Conservation (phyloP, 2,329 filamentous ascomycete genomes). For the Apiospora phragmitis region DNA sequence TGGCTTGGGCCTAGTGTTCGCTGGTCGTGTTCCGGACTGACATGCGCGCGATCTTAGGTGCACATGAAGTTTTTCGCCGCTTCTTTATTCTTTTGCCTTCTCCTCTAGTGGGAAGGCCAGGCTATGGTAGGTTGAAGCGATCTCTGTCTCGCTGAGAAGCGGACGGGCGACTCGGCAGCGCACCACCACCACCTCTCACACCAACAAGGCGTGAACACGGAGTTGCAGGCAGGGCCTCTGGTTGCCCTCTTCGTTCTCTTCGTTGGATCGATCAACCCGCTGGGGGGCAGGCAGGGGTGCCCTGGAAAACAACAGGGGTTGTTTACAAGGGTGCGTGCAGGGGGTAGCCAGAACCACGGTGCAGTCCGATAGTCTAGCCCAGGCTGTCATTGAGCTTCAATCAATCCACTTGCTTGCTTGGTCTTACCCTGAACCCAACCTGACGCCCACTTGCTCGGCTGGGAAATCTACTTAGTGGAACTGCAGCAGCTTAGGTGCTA, state of each 20-base stretch:
- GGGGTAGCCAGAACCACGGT: not conserved
- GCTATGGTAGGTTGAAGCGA: not conserved
- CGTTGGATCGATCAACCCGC: not conserved
- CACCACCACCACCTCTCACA: too few relatives aligned
- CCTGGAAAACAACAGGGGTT: not conserved
- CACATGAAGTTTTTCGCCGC: not conserved
- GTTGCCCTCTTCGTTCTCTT: not conserved
- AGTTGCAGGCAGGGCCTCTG: not conserved
- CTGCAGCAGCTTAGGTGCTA: not conserved
- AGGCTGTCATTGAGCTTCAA: not conserved
- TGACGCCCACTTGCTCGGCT: not conserved
- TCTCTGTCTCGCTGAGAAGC: not conserved
- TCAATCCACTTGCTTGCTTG: not conserved
- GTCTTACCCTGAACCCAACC: not conserved
- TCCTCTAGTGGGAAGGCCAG: not conserved
- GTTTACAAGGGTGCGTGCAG: not conserved
- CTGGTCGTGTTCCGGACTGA: not conserved
- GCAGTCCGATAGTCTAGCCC: constrained; percentile 1
- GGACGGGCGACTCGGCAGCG: not conserved
- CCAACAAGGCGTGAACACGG: not conserved
- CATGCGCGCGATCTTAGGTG: not conserved
- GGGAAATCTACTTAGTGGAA: not conserved
- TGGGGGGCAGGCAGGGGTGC: not conserved
- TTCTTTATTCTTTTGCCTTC: not conserved
- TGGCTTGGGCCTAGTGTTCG: constrained; percentile 12